Evolutionary conservation across 495 filamentous ascomycete genomes (phyloP).

Genomic region (Cercophora sp.): DNA sequence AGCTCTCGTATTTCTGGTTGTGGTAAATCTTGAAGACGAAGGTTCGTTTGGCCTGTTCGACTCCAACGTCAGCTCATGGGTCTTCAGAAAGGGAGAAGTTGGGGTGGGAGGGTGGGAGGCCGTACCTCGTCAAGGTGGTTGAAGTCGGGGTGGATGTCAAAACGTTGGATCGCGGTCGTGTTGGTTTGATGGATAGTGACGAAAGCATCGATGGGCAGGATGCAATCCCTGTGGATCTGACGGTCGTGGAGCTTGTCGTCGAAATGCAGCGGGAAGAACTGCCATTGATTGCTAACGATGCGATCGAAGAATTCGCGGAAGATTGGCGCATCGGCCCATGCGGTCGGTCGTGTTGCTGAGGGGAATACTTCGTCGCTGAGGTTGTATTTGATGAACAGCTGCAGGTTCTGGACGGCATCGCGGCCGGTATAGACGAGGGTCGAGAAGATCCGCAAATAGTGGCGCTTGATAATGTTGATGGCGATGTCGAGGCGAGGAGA

Average conservation of each 20-base stretch:
- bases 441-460: slow-evolving; percentile 24
- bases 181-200: slow-evolving; percentile 11
- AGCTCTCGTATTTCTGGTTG: slow-evolving; percentile 20
- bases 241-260: slow-evolving; percentile 15
- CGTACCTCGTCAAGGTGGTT: slow-evolving; percentile 15
- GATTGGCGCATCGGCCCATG: slow-evolving; percentile 8
- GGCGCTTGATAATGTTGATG: slow-evolving; percentile 8
- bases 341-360: not conserved
- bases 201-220: slow-evolving; percentile 30
- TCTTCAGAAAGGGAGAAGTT: not conserved
- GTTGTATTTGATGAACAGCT: slow-evolving; percentile 15
- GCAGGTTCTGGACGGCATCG: slow-evolving; percentile 13
- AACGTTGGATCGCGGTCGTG: slow-evolving; percentile 20
- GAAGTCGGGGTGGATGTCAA: slow-evolving; percentile 29
- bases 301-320: slow-evolving; percentile 20
- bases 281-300: slow-evolving; percentile 33
- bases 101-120: not conserved
- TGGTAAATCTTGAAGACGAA: slow-evolving; percentile 44
- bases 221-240: slow-evolving; percentile 14
- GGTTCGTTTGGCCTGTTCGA: slow-evolving; percentile 10
- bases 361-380: slow-evolving; percentile 12
- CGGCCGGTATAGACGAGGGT: slow-evolving; percentile 17
- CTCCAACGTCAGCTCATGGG: slow-evolving; percentile 9
- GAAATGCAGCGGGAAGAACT: slow-evolving; percentile 31
- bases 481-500: slow-evolving; percentile 1